Evolutionary conservation across 2,329 filamentous ascomycete genomes (phyloP), one percentile per base, ranked within the genome.

Genomic region (Blumeria graminis): DNA sequence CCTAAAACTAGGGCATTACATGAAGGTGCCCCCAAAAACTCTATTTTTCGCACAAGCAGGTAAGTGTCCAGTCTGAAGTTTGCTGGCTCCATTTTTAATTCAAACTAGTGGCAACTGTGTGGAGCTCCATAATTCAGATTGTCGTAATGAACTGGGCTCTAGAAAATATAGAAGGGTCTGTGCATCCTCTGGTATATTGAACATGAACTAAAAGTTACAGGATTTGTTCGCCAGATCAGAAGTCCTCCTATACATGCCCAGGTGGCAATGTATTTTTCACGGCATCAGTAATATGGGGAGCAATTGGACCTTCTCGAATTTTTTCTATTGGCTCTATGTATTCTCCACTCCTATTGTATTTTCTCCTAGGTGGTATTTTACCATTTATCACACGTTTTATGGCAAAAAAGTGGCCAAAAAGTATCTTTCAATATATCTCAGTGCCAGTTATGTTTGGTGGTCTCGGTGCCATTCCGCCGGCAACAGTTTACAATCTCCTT

Each of bases 211-310:
- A 43, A 6, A 13, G 11, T 8, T 22, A 13, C 32, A 36, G 75
- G 2, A 74, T 88, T 36, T 89, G 84, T 68, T 72, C 74, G 0
- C 39, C 57, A 2, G 71, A 72, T 5, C 71, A 81, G 57, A 70
- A 75, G 48, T 70, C 76, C 62, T 72, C 74, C 61, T 68, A 70
- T 66, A 77, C 65, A 41, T 77, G 74, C 58, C 74, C 74, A 1
- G 69, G 70, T 50, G 73, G 71, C 3, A 68, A 69, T 8, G 72
- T 75, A 0, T 76, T 75, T 68, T 86, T 82, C 70, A 84, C 79
- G 1, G 78, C 79, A 1, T 84, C 81, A 3, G 72, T 85, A 53
- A 77, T 85, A 62, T 85, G 82, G 82, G 83, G 83, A 57, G 74
- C 80, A 56, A 84, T 87, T 58, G 83, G 84, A 0, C 83, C 83